Conservation (phyloP, 495 filamentous ascomycete genomes). For the Daldinia grandis region DNA sequence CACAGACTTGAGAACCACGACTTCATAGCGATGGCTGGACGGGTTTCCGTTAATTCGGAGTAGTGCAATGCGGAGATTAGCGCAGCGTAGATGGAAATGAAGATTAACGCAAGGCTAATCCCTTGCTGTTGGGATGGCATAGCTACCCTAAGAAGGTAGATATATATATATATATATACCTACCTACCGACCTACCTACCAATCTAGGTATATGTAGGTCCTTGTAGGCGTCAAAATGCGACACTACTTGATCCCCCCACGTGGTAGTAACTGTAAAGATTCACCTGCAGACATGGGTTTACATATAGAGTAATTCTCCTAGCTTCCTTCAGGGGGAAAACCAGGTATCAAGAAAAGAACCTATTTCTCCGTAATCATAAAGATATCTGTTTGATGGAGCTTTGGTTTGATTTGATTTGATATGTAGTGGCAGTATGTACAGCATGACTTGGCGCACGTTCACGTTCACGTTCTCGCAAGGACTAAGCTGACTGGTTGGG, state of each 20-base stretch:
- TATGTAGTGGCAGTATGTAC: neutral
- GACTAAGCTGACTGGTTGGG: neutral
- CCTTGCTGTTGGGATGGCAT: neutral
- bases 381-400: neutral
- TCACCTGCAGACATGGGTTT: neutral
- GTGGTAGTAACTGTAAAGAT: neutral
- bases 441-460: neutral
- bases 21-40: constrained; percentile 5
- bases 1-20: constrained; percentile 19
- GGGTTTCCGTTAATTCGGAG: neutral
- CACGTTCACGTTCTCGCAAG: neutral
- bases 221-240: neutral
- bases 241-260: neutral
- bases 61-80: neutral
- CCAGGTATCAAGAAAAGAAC: too few relatives aligned
- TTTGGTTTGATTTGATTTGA: too few relatives aligned
- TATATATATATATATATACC: too few relatives aligned
- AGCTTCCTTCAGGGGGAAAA: too few relatives aligned
- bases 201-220: neutral
- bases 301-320: too few relatives aligned
- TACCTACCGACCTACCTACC: too few relatives aligned
- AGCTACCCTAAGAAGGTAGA: neutral
- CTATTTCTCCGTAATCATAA: too few relatives aligned
- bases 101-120: neutral
- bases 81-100: neutral